Base-by-base conservation (phyloP, 1,284 basidiomycete species). In the Puccinia coronata region DNA sequence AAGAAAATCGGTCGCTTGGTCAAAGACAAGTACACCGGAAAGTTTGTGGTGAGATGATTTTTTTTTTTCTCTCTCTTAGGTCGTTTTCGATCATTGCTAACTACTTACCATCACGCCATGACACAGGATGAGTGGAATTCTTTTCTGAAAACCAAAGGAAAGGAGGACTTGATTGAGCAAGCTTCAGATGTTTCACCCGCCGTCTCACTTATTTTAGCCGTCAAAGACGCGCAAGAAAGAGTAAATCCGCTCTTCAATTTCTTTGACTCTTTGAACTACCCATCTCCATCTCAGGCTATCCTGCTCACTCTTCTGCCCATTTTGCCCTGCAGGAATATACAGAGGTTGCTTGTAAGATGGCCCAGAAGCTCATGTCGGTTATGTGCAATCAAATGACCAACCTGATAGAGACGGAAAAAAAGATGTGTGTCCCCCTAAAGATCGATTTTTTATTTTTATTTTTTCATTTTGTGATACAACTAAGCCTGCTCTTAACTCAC, bases 311-410 rank as follows among this genome's bases (percentile, higher is more conserved):
- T 43, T 53, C 49, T 70, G 18, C 23, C 39, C 20, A 43, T 75
- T 23, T 41, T 71, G 20, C 23, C 25, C 61, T 31, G 5, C 43
- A 80, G 77, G 28, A 71, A 70, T 53, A 57, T 25, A 80, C 67
- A 16, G 55, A 80, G 41, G 39, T 80, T 47, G 93, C 95, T 16
- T 90, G 93, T 3, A 90, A 89, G 82, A 88, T 98, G 81, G 94
- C 94, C 1, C 94, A 93, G 11, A 95, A 94, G 0, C 88, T 97
- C 28, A 90, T 98, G 84, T 89, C 91, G 78, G 89, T 95, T 84
- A 93, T 98, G 86, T 92, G 96, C 80, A 92, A 93, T 61, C 96
- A 94, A 87, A 90, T 98, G 84, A 93, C 95, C 86, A 91, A 91
- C 4, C 94, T 97, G 84, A 89, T 98, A 57, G 96, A 99, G 87